Evolutionary conservation across 768 basidiomycete species (phyloP).

Genomic region (Pulveroboletus sp.): DNA sequence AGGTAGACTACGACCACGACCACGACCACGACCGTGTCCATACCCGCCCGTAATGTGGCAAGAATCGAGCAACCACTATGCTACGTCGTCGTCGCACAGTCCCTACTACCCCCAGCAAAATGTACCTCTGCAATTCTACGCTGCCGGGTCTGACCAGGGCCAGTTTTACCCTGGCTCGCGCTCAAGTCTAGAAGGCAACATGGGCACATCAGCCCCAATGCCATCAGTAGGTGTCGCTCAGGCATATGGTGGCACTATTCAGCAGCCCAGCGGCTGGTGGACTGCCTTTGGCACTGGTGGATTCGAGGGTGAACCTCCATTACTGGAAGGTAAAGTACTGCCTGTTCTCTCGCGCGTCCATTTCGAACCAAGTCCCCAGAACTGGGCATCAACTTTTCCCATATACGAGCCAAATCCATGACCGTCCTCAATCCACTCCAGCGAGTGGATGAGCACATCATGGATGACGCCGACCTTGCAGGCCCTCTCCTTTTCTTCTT

Average conservation of each 20-base stretch:
- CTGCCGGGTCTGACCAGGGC: conserved; percentile 54
- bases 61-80: conserved; percentile 57
- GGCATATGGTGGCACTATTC: conserved; percentile 69
- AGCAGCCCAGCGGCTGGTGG: conserved; percentile 81
- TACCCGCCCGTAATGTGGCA: conserved; percentile 61
- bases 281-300: conserved; percentile 94
- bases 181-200: conserved; percentile 73
- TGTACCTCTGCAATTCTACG: conserved; percentile 73
- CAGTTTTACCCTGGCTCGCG: conserved; percentile 67
- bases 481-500: conserved; percentile 95
- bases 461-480: conserved; percentile 98
- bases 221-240: conserved; percentile 42
- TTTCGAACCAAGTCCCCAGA: conserved; percentile 45
- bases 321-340: conserved; percentile 74
- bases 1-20: conserved; percentile 12
- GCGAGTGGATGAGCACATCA: conserved; percentile 82
- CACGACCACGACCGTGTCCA: conserved; percentile 2
- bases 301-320: conserved; percentile 91
- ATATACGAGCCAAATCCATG: conserved; percentile 90
- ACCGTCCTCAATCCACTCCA: conserved; percentile 93
- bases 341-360: neutral
- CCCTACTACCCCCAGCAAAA: conserved; percentile 58
- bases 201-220: conserved; percentile 52
- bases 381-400: conserved; percentile 95
- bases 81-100: conserved; percentile 53